phyloP scores from a whole-genome alignment of 305 asterid species.

The Solanum hybrid region DNA sequence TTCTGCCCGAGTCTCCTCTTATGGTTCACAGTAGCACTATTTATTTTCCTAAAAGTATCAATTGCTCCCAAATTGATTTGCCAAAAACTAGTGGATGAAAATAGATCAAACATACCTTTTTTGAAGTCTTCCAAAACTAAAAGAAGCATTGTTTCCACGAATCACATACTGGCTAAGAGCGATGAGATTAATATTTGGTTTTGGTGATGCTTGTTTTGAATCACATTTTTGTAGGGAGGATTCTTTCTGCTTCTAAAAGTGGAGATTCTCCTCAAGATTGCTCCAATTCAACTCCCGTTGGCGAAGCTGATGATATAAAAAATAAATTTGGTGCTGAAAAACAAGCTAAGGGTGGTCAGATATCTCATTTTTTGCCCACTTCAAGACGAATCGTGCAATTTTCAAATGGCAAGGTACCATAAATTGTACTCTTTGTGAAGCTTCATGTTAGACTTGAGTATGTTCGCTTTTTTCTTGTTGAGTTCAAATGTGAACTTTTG shows the following conservation, averaged over 20 bases:
- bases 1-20: background rate
- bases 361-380: slow-evolving; percentile 84
- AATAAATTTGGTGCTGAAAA: slow-evolving; percentile 13
- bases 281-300: slow-evolving; percentile 17
- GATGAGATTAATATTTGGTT: background rate
- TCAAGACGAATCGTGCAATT: slow-evolving; percentile 94
- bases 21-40: background rate
- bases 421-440: background rate
- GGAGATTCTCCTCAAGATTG: slow-evolving; percentile 16
- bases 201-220: background rate
- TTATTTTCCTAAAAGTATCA: background rate
- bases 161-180: background rate
- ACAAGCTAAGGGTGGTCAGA: slow-evolving; percentile 30
- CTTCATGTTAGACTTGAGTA: background rate
- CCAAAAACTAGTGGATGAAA: background rate
- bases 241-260: slow-evolving; percentile 52
- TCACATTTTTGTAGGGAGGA: slow-evolving; percentile 49
- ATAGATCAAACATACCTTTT: background rate
- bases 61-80: background rate
- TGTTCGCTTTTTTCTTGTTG: background rate
- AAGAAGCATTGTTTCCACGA: background rate
- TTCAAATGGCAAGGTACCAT: slow-evolving; percentile 74
- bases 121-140: background rate
- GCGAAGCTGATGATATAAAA: slow-evolving; percentile 23
- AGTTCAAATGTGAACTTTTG: background rate